These are phyloP conservation scores for Candida dubliniensis DNA, from an alignment of 1,139 yeast genomes.

Conservation along the genomic window DNA sequence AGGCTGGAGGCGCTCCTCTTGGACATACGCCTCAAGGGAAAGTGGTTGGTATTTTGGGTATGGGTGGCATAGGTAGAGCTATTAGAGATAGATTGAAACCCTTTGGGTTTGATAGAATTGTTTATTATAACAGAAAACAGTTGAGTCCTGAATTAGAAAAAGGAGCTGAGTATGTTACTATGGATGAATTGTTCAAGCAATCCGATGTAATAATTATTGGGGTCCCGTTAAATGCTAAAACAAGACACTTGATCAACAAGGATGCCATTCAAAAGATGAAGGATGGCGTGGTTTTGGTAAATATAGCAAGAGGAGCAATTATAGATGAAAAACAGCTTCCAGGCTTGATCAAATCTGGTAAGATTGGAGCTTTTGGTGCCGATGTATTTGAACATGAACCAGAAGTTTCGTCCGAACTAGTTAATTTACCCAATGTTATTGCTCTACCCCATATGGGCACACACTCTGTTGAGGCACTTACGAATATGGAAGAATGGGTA, in stretches of 20 bases:
- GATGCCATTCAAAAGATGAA: constrained; percentile 57
- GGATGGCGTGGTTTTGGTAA: constrained; percentile 61
- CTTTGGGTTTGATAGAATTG: constrained; percentile 59
- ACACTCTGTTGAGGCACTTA: constrained; percentile 55
- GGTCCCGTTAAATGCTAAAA: constrained; percentile 56
- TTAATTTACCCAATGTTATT: constrained; percentile 55
- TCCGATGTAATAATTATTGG: constrained; percentile 62
- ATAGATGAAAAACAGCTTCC: constrained; percentile 66
- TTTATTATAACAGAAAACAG: constrained; percentile 59
- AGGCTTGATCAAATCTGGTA: constrained; percentile 61
- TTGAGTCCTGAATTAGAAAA: constrained; percentile 54
- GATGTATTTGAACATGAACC: constrained; percentile 90
- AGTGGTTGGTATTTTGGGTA: constrained; percentile 64
- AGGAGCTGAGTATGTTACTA: constrained; percentile 54
- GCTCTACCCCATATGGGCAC: constrained; percentile 87
- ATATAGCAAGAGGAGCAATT: constrained; percentile 75
- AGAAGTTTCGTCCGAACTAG: constrained; percentile 54
- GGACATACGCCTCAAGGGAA: constrained; percentile 59
- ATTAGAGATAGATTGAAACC: constrained; percentile 60
- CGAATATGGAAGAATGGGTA: constrained; percentile 56
- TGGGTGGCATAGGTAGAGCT: constrained; percentile 77
- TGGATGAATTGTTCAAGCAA: constrained; percentile 52
- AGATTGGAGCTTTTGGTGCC: constrained; percentile 68
- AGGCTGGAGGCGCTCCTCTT: constrained; percentile 24
- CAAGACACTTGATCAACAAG: constrained; percentile 57